Evolutionary conservation across 78 protist species (phyloP).

Genomic region (Anaeramoeba flamelloides): DNA sequence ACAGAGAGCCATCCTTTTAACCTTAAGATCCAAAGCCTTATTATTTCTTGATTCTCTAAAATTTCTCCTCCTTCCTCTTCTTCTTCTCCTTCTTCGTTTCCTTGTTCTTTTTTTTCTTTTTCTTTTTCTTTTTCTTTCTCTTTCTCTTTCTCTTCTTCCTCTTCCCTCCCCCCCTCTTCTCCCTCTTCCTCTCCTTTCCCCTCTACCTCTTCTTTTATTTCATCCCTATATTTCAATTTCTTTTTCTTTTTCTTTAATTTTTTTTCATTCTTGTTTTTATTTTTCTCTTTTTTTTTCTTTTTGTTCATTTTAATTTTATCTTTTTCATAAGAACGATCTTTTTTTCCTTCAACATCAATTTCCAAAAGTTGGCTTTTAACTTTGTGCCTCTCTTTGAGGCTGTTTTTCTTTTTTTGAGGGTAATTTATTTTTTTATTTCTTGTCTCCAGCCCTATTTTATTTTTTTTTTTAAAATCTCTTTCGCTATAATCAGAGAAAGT

Average conservation of each 20-base stretch:
- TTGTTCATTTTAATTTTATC: neutral
- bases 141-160: neutral
- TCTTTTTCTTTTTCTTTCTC: neutral
- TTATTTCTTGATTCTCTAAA: neutral
- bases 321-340: no score
- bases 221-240: neutral
- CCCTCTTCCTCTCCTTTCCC: neutral
- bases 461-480: no score
- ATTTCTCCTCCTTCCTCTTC: neutral
- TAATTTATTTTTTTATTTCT: no score
- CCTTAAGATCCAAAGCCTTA: neutral
- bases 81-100: neutral
- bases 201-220: neutral
- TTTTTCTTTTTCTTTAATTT: neutral
- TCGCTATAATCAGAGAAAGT: no score
- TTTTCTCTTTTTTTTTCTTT: neutral
- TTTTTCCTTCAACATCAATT: no score
- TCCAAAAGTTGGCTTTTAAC: no score
- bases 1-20: no score
- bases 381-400: no score
- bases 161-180: neutral
- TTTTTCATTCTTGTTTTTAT: neutral
- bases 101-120: neutral
- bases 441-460: no score
- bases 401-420: no score